Evolutionary conservation across 768 basidiomycete species (phyloP), one percentile per base, ranked within the genome.

Genomic region (Lactarius sanguifluus): DNA sequence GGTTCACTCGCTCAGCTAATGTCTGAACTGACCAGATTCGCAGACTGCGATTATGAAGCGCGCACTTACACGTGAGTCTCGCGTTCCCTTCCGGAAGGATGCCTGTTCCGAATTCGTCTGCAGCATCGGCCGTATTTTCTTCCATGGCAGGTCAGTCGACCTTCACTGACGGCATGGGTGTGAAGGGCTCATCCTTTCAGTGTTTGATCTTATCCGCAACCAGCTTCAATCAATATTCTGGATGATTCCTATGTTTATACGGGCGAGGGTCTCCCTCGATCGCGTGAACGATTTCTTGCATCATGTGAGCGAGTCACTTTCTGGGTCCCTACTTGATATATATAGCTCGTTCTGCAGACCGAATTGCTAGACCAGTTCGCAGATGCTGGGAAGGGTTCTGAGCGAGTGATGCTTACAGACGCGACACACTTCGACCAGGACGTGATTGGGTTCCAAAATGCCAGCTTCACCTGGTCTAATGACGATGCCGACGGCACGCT

Each of bases 381-480:
- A 1, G 68, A 64, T 18, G 38, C 59, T 5, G 67, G 60, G 32
- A 66, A 59, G 18, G 62, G 62, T 23, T 62, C 57, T 38, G 69
- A 58, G 58, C 64, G 60, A 23, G 30, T 62, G 30, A 67, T 67
- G 68, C 43, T 69, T 8, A 67, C 61, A 3, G 64, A 65, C n/a
- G 67, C 64, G 25, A 60, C 69, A 13, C 64, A 65, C 16, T 59
- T 65, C 36, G 69, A 64, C 45, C 63, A 56, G 23, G 61, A 63
- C 23, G 68, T 64, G 25, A 81, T 87, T 54, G 85, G 86, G 5
- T 83, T 87, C 70, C 75, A 79, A 16, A 77, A 86, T 67, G 83
- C 85, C 1, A 76, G 72, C 5, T 89, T 88, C 69, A 74, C 80
- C 0, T 89, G 87, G 87, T 78, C 81, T 0, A 73, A 74, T 36